Base-by-base conservation (phyloP, 805 yeast genomes). In the Pichia cephalocereana region DNA sequence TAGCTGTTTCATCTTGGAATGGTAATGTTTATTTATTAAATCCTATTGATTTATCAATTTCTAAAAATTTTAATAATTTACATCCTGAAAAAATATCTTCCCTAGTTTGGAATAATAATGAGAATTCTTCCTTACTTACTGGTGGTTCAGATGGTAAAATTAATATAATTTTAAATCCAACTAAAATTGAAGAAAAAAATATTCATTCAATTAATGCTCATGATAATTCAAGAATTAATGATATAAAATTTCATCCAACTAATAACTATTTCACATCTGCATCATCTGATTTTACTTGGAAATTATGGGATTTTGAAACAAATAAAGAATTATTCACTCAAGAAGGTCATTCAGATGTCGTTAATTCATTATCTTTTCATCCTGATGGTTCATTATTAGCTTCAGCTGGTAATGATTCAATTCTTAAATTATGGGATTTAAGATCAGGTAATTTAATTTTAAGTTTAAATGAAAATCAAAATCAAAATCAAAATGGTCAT, bases 261-360 rank as follows among this genome's bases (percentile, higher is more conserved):
- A 80, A 80, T 1, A 54, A 63, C 2, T 77, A 62, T 54, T 52
- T 84, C 1, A 85, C 81, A 0, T 74, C 86, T 11, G 83, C 95
- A 0, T 89, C 96, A 0, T 82, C 75, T 58, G 97, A 91, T 64
- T 72, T 72, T 54, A 86, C 96, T 0, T 91, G 96, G 96, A 75
- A 87, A 51, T 62, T 87, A 3, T 90, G 96, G 96, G 96, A 91
- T 62, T 54, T 80, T 0, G 65, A 67, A 12, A 74, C 70, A 6
- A 62, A 64, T 15, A 59, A 60, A 31, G 79, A 79, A 46, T 57
- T 91, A 8, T 67, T 77, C 39, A 70, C 77, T 50, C 98, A 91
- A 62, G 96, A 87, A 59, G 96, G 97, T 0, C 97, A 91, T 60
- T 68, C 85, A 1, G 82, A 79, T 56, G 93, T 80, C 49, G 81